Conservation (phyloP, 1,139 yeast species). For the Yamadazyma spencermartinsiae region DNA sequence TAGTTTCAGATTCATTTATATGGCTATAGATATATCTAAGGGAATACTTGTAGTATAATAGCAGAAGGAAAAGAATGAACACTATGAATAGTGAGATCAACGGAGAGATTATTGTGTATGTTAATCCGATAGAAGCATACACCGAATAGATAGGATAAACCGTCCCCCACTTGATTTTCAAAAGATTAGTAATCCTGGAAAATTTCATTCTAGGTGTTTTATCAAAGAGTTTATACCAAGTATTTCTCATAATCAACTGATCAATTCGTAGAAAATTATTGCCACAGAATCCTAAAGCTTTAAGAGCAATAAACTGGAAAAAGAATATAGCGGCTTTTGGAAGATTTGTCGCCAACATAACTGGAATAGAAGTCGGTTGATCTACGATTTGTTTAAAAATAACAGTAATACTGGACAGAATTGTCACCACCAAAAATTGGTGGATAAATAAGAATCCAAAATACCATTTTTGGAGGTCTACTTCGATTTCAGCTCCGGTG, state of each 20-base stretch:
- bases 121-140: constrained; percentile 72
- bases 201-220: constrained; percentile 63
- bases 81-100: constrained; percentile 64
- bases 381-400: constrained; percentile 64
- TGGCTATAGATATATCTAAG: constrained; percentile 54
- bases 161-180: constrained; percentile 71
- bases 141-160: constrained; percentile 74
- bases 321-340: constrained; percentile 85
- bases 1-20: constrained; percentile 58
- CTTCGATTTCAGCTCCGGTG: constrained; percentile 57
- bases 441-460: constrained; percentile 74
- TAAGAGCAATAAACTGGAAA: constrained; percentile 68
- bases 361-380: constrained; percentile 72
- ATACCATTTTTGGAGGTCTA: constrained; percentile 67
- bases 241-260: constrained; percentile 40
- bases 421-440: constrained; percentile 78
- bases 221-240: constrained; percentile 41
- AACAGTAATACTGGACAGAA: constrained; percentile 76
- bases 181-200: constrained; percentile 41
- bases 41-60: constrained; percentile 69
- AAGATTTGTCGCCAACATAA: constrained; percentile 67
- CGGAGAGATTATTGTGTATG: constrained; percentile 79
- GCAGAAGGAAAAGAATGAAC: constrained; percentile 55
- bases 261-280: constrained; percentile 59
- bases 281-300: constrained; percentile 75